Evolutionary conservation across 2,329 filamentous ascomycete genomes (phyloP), one percentile per base, ranked within the genome.

Genomic region (Emergomyces pasteurianus): DNA sequence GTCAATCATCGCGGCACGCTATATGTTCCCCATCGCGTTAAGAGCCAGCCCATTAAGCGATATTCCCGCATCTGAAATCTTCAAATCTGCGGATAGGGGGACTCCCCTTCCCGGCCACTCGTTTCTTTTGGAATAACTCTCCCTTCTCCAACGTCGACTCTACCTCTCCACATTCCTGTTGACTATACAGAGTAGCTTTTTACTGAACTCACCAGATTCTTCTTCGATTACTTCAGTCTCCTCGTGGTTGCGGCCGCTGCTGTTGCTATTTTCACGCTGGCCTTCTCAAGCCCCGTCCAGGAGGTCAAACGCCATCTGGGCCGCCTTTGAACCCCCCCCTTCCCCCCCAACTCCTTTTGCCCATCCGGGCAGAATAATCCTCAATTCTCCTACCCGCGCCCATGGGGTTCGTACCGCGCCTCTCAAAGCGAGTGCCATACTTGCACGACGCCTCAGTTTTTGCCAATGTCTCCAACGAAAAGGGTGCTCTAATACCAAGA

Each of bases 381-480:
- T 40, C 10, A 54, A 36, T 46, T n/a, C 43, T 34, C 52, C n/a
- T 16, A 21, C 61, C 65, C 67, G 71, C 69, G 70, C 67, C 67
- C 67, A 82, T 82, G 80, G 76, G 78, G 65, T 77, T 82, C 70
- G 77, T 81, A 68, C 79, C 81, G 67, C 78, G 80, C 64, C 74
- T 81, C 61, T 71, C 77, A 67, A 81, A 82, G 74, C 75, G 78
- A 68, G 70, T 82, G 64, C 79, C 80, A 59, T 75, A 77, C 23
- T 61, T 63, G 64, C 72, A 75, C 61, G 73, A 73, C 62, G 69
- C 78, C 60, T 76, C 79, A 18, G 68, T 70, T 36, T 64, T 79
- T 57, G 79, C 80, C 64, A 78, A 80, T 64, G 71, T 67, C 57
- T 74, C 77, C 65, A 68, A 73, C 66, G 75, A 76, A 67, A 74